Evolutionary conservation across 768 basidiomycete species (phyloP), one percentile per base, ranked within the genome.

Genomic region (Hirschioporus abietinus): DNA sequence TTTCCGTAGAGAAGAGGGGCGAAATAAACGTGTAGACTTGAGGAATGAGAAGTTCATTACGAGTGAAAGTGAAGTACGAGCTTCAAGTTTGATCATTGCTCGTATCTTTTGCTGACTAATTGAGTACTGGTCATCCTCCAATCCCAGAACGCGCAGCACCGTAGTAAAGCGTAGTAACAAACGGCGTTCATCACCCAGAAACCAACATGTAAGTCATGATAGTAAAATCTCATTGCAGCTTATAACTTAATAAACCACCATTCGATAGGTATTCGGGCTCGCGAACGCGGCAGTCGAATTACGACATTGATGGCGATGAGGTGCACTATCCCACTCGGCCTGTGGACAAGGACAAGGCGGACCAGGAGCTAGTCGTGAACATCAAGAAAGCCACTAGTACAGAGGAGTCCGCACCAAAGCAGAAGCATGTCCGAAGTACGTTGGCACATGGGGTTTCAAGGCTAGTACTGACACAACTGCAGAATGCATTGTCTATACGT

Each of bases 401-500:
- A 58, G 97, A 99, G 63, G 97, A 99, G 81, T 86, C 88, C 30
- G 96, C 97, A 5, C 97, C 97, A 8, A 99, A 99, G 78, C 96
- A 98, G 84, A 99, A 99, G 76, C 97, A 99, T 75, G 97, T 99
- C 72, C 88, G 97, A 76, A 99, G 96, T 98, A 79, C 76, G 90
- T 83, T 58, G 63, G 24, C 64, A 30, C 0, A 4, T 52, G 9
- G 26, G 17, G 20, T 25, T n/a, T 36, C 0, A 12, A 58, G 62
- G 27, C 66, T 26, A 64, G 59, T 36, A 66, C 66, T 18, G n/a
- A 18, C 15, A 15, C 61, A 57, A 58, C 35, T 9, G 10, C 76
- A 99, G 96, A 98, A 81, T 94, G 92, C 73, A 98, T 99, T 75
- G 93, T 99, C 26, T 99, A 95, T 77, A 99, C 97, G 7, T 98